phyloP scores from a whole-genome alignment of 345 rosid genomes.

The Kandelia obovata region DNA sequence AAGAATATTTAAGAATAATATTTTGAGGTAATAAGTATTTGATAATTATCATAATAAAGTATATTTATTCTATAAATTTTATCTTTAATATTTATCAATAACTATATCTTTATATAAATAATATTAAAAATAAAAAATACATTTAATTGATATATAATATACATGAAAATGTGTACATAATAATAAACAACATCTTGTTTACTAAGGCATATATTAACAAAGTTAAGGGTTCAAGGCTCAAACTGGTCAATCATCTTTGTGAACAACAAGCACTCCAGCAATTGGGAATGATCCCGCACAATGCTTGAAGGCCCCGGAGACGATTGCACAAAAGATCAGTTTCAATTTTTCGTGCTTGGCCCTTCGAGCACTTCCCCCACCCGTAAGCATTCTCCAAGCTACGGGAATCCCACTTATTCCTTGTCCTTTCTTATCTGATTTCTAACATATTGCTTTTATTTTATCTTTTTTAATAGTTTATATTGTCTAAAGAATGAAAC shows the following conservation, averaged over 20 bases:
- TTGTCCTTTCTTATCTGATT: neutral
- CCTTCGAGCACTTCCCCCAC: slow-evolving; percentile 94
- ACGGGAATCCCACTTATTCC: neutral
- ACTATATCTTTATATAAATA: too few species aligned
- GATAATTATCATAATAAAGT: too few species aligned
- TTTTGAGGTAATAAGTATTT: too few species aligned
- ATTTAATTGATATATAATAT: too few species aligned
- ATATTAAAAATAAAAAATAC: too few species aligned
- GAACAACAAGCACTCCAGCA: slow-evolving; percentile 95
- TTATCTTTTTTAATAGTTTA: neutral
- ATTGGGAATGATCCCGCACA: slow-evolving; percentile 92
- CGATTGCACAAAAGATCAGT: slow-evolving; percentile 93
- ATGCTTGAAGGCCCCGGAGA: slow-evolving; percentile 99
- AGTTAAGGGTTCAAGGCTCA: slow-evolving; percentile 80
- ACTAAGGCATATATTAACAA: too few species aligned
- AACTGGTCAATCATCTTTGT: slow-evolving; percentile 86
- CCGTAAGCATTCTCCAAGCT: slow-evolving; percentile 49
- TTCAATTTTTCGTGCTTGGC: slow-evolving; percentile 97
- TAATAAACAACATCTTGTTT: too few species aligned
- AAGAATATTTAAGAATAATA: too few species aligned
- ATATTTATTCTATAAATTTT: too few species aligned
- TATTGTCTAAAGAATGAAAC: neutral
- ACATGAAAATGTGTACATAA: too few species aligned
- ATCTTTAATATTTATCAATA: too few species aligned
- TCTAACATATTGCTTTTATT: neutral